Percentiles rank a stretch among this genome's conserved stretches.
phyloP scores from a whole-genome alignment of 164 flowering plant genomes.

The Stephania japonica region DNA sequence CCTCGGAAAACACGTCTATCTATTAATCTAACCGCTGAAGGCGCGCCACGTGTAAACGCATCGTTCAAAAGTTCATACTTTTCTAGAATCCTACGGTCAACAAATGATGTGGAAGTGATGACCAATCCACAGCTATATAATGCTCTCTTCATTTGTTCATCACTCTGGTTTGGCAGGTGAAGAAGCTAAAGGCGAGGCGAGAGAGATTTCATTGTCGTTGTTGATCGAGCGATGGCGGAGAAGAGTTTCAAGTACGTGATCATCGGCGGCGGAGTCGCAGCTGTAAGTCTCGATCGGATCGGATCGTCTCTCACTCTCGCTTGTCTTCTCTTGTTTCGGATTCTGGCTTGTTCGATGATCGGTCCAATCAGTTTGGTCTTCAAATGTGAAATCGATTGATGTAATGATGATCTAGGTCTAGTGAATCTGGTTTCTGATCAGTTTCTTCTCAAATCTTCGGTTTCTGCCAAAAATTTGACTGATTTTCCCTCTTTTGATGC shows the following conservation, averaged over 20 bases:
- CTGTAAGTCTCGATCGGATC: slow-evolving; percentile 38
- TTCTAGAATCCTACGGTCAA: neutral
- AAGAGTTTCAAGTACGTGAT: slow-evolving; percentile 85
- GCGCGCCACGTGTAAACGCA: neutral
- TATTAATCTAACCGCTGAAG: neutral
- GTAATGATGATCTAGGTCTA: neutral
- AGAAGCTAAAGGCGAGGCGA: neutral
- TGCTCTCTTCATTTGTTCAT: neutral
- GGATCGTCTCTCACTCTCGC: neutral
- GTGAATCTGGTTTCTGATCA: neutral
- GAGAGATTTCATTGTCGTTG: neutral
- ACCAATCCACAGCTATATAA: too few species aligned
- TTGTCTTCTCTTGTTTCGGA: too few species aligned
- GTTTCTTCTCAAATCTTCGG: neutral
- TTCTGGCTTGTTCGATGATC: too few species aligned
- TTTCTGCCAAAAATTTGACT: neutral
- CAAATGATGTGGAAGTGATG: neutral
- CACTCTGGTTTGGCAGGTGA: neutral
- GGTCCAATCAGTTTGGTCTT: neutral
- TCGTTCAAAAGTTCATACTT: neutral
- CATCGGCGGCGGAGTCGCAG: slow-evolving; percentile 94
- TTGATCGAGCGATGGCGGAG: slow-evolving; percentile 52
- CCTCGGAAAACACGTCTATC: neutral
- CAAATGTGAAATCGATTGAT: neutral
- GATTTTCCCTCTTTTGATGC: neutral